Evolutionary conservation across 495 filamentous ascomycete genomes (phyloP), one percentile per base, ranked within the genome.

Genomic region (Talaromyces proteolyticus): DNA sequence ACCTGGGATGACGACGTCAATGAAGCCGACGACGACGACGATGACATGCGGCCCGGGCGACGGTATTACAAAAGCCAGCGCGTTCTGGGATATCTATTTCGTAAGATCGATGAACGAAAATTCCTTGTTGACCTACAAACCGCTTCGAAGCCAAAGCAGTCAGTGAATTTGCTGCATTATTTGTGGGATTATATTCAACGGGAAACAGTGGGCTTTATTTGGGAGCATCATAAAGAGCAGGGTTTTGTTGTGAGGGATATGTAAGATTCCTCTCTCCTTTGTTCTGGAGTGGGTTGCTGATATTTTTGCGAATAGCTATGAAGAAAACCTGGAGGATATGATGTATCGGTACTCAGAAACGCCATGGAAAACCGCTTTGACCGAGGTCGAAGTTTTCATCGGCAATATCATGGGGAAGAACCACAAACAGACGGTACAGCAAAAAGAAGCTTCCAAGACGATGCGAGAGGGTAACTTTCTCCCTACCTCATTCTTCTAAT

Each of bases 331-430:
- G 0, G 52, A 62, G 8, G 68, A 71, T 18, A 68, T 76, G 4
- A 86, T 85, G 73, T 62, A 68, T 29, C 58, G 73, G 2, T 83
- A 78, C 58, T 80, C 79, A 0, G 75, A 81, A 3, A 74, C 84
- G 23, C 78, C 80, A 0, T 61, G 58, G 36, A 70, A 78, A 21
- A 26, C 42, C 19, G 72, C 70, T 12, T 68, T 94, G 10, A 78
- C 64, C 3, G 89, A 95, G 59, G 61, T 85, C 10, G 89, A 95
- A 66, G 86, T 87, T 19, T 88, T 91, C 60, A 74, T 79, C 24
- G 88, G 89, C 22, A 78, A 72, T 37, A 85, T 94, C 44, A 65
- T 91, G 18, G 87, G 84, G 49, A 82, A 76, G 42, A 70, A 64
- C 0, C 81, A 82, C 21, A 63, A 64, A 3, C 80, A 81, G 52